Evolutionary conservation across 352 stramenopile genomes (phyloP).

Genomic region (Halophytophthora batemanensis): DNA sequence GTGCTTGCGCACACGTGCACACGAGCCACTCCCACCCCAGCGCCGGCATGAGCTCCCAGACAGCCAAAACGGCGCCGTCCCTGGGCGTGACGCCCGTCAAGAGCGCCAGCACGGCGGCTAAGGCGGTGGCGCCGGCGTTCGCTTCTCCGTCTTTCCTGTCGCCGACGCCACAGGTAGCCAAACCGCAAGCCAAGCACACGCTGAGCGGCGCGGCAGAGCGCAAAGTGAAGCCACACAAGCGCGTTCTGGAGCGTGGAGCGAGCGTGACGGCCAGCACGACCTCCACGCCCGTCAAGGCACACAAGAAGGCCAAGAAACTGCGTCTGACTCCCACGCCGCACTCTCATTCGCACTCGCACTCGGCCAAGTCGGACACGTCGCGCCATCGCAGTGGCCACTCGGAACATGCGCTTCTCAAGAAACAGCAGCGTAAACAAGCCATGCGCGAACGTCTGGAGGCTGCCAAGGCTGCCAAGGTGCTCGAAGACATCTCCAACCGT

Average conservation of each 20-base stretch:
- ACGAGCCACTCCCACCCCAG: background rate
- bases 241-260: conserved; percentile 22
- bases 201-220: conserved; percentile 31
- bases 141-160: conserved; percentile 27
- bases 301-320: conserved; percentile 24
- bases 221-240: conserved; percentile 39
- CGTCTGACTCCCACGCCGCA: conserved; percentile 11
- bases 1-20: too few species aligned
- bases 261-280: conserved; percentile 8
- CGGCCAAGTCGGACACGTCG: too few species aligned
- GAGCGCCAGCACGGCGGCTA: background rate
- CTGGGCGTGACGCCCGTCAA: background rate
- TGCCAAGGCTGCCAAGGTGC: conserved; percentile 16
- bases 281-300: conserved; percentile 5
- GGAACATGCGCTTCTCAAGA: conserved; percentile 8
- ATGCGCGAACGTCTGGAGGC: background rate
- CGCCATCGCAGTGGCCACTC: background rate
- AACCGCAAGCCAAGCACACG: conserved; percentile 31
- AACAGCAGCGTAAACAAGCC: conserved; percentile 1
- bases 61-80: background rate
- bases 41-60: background rate
- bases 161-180: conserved; percentile 3
- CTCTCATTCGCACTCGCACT: too few species aligned
- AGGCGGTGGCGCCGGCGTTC: conserved; percentile 1
- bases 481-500: conserved; percentile 46